Evolutionary conservation across 192 early-diverging fungal genomes (phyloP).

Genomic region (Coemansia sp.): DNA sequence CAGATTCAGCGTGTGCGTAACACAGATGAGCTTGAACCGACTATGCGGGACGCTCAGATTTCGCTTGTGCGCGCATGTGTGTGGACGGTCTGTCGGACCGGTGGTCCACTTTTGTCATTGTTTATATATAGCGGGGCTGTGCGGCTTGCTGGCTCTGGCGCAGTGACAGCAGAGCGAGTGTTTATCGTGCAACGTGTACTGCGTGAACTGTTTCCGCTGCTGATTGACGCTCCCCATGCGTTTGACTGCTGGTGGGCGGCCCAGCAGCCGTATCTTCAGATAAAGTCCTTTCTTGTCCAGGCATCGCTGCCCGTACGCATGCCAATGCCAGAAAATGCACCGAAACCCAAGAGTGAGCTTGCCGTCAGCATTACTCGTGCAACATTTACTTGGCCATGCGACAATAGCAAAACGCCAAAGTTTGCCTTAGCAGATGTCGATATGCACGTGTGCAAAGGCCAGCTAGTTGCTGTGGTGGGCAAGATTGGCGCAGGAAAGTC

Average conservation of each 20-base stretch:
- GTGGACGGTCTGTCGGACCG: constrained; percentile 22
- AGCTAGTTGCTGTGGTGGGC: constrained; percentile 75
- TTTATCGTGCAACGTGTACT: constrained; percentile 36
- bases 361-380: constrained; percentile 12
- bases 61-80: constrained; percentile 8
- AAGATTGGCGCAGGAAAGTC: constrained; percentile 86
- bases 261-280: constrained; percentile 17
- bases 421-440: constrained; percentile 60
- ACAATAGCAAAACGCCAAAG: not conserved
- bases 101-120: constrained; percentile 31
- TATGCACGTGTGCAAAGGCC: constrained; percentile 57
- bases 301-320: not conserved
- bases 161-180: constrained; percentile 25
- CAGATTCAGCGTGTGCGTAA: constrained; percentile 15
- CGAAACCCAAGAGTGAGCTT: not conserved
- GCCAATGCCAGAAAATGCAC: not conserved
- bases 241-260: constrained; percentile 46
- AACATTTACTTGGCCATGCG: constrained; percentile 12
- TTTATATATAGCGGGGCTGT: constrained; percentile 26
- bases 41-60: not conserved
- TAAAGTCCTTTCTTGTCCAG: constrained; percentile 6
- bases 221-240: constrained; percentile 37
- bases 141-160: not conserved
- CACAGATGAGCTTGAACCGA: constrained; percentile 8
- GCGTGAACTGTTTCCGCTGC: constrained; percentile 36